A percentile compares a stretch with the other conserved stretches of the same genome.
Conservation (phyloP, 176 grass and related monocot species). For the Triticum monococcum region DNA sequence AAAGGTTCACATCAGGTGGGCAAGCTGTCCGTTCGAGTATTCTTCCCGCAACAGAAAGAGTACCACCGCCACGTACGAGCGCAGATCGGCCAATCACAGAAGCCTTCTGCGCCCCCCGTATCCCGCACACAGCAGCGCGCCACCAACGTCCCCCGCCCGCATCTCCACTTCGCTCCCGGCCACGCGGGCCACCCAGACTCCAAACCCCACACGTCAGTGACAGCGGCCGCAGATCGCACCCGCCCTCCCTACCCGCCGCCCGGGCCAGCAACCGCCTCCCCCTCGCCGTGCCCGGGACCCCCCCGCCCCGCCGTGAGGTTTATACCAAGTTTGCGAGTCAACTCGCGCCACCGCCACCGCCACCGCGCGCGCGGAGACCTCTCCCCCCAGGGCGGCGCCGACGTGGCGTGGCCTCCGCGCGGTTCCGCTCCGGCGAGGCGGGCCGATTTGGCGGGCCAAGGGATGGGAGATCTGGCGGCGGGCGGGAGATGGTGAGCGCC, state of each 20-base stretch:
- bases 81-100: slow-evolving; percentile 15
- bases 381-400: too few species aligned
- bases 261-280: slow-evolving; percentile 14
- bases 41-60: background rate
- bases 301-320: slow-evolving; percentile 21
- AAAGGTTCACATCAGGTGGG: background rate
- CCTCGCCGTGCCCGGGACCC: background rate
- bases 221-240: background rate
- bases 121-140: background rate
- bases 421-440: background rate
- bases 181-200: background rate
- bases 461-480: slow-evolving; percentile 47
- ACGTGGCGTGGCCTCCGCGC: background rate
- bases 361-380: slow-evolving; percentile 17
- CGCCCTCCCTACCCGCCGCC: background rate
- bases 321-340: background rate
- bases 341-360: background rate
- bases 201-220: background rate
- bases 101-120: background rate
- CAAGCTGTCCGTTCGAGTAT: background rate
- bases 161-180: background rate
- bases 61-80: background rate
- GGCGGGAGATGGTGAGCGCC: slow-evolving; percentile 48
- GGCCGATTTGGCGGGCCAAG: slow-evolving; percentile 27
- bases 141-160: background rate